Evolutionary conservation across 768 basidiomycete genomes (phyloP).

Genomic region (Tricholoma furcatifolium): DNA sequence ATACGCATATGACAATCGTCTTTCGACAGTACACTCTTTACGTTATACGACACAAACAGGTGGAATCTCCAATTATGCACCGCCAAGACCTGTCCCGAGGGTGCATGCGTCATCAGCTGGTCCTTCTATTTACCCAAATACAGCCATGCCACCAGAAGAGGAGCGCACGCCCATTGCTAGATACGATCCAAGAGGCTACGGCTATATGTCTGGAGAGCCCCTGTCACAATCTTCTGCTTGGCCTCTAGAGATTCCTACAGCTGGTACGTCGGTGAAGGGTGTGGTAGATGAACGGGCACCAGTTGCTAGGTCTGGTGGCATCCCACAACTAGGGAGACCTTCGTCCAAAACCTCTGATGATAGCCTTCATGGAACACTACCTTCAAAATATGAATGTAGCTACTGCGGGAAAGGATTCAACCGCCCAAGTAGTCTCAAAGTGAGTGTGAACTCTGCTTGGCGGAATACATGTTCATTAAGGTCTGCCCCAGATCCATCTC

Average conservation of each 20-base stretch:
- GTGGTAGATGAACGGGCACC: slow-evolving; percentile 18
- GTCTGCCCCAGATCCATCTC: slow-evolving; percentile 61
- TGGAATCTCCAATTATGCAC: background rate
- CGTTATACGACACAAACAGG: background rate
- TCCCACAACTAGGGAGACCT: background rate
- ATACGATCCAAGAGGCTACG: background rate
- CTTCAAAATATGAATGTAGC: slow-evolving; percentile 67
- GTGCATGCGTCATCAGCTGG: slow-evolving; percentile 1
- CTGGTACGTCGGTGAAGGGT: background rate
- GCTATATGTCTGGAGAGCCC: background rate
- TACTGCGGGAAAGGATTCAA: slow-evolving; percentile 84
- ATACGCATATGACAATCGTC: slow-evolving; percentile 1
- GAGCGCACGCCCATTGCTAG: slow-evolving; percentile 4
- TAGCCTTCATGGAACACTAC: slow-evolving; percentile 23
- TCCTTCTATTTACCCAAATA: background rate
- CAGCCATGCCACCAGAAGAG: background rate
- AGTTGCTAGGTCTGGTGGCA: slow-evolving; percentile 5
- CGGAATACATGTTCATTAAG: slow-evolving; percentile 7
- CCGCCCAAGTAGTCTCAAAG: slow-evolving; percentile 81
- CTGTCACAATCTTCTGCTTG: background rate
- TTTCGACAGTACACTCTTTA: background rate
- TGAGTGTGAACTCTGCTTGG: slow-evolving; percentile 26
- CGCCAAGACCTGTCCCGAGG: background rate
- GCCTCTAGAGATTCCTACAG: slow-evolving; percentile 11
- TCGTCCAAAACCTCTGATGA: slow-evolving; percentile 8